phyloP scores from a whole-genome alignment of 208 protist genomes.

The Strigomonas culicis region DNA sequence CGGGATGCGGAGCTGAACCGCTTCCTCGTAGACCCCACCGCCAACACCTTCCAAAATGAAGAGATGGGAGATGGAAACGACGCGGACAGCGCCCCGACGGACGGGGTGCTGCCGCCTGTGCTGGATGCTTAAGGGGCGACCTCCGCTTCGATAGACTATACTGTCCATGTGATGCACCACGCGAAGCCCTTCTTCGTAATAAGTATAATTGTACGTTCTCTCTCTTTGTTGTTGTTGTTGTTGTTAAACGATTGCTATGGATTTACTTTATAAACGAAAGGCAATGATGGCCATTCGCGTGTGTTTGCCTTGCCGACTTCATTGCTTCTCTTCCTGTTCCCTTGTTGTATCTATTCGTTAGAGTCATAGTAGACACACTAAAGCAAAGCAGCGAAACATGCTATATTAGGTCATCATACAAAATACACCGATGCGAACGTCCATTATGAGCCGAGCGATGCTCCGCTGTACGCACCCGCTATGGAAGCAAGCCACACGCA shows the following conservation, averaged over 20 bases:
- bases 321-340: background rate
- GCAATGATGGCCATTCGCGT: background rate
- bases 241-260: background rate
- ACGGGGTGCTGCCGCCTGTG: background rate
- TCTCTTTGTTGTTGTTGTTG: background rate
- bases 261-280: background rate
- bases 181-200: constrained; percentile 1
- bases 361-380: too few species aligned
- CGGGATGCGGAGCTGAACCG: constrained; percentile 19
- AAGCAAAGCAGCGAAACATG: constrained; percentile 1
- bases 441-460: background rate
- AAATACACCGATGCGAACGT: background rate
- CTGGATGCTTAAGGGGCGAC: background rate
- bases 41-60: background rate
- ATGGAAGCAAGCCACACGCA: background rate
- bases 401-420: too few species aligned
- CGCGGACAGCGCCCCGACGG: background rate
- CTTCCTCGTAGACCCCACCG: background rate
- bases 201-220: background rate
- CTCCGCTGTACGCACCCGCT: background rate
- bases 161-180: too few species aligned
- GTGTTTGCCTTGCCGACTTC: background rate
- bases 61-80: constrained; percentile 1
- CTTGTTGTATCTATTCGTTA: background rate
- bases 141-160: background rate